phyloP scores from a whole-genome alignment of 768 basidiomycete species.

The Termitomyces sp. region DNA sequence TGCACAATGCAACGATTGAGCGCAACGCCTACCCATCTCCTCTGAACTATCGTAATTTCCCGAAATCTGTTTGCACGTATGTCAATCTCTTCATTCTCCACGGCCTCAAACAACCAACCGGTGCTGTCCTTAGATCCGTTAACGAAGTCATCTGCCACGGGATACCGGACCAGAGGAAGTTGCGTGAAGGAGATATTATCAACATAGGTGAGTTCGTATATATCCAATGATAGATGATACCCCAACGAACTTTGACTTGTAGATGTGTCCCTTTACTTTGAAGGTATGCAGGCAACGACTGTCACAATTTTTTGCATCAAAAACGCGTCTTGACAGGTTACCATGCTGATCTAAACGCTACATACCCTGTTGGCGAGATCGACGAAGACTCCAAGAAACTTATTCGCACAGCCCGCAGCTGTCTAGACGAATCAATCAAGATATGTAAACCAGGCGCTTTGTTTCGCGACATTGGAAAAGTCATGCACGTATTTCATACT shows the following conservation, averaged over 20 bases:
- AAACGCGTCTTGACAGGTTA: slow-evolving; percentile 44
- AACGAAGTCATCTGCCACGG: slow-evolving; percentile 99
- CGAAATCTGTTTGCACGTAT: slow-evolving; percentile 96
- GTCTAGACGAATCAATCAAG: slow-evolving; percentile 85
- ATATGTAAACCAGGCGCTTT: slow-evolving; percentile 91
- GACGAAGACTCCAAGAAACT: slow-evolving; percentile 81
- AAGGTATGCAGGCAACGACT: slow-evolving; percentile 39
- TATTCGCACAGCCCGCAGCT: slow-evolving; percentile 76
- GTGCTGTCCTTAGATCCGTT: slow-evolving; percentile 50
- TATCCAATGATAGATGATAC: background rate
- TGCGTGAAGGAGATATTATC: slow-evolving; percentile 92
- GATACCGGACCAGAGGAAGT: slow-evolving; percentile 80
- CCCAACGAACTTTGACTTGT: background rate
- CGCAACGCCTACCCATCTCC: slow-evolving; percentile 92
- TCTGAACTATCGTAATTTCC: slow-evolving; percentile 84
- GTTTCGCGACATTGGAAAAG: slow-evolving; percentile 83
- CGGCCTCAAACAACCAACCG: background rate
- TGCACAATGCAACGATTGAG: slow-evolving; percentile 88
- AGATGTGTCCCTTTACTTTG: slow-evolving; percentile 80
- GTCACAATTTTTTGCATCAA: background rate
- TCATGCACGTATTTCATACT: slow-evolving; percentile 53
- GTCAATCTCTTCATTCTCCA: slow-evolving; percentile 25
- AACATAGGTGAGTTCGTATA: slow-evolving; percentile 68
- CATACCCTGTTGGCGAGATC: slow-evolving; percentile 84
- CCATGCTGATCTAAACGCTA: slow-evolving; percentile 91